Percentiles rank a stretch among this genome's conserved stretches.
These are phyloP conservation scores for Blastocystis sp. DNA, from an alignment of 352 stramenopile genomes.

Conservation along the genomic window DNA sequence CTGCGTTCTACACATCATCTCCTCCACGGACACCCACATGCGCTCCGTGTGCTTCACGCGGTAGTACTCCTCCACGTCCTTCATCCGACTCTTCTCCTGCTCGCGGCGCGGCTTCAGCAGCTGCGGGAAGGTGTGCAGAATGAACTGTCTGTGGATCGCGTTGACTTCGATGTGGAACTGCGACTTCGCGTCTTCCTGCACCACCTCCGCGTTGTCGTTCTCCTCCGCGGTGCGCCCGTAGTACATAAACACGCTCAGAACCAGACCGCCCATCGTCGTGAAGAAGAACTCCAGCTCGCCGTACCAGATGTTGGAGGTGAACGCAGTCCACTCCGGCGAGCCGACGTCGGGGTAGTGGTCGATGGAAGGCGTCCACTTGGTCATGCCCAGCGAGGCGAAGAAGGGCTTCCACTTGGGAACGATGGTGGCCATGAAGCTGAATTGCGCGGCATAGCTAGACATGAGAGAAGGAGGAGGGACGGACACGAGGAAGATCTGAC, in stretches of 20 bases:
- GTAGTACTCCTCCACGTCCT: slow-evolving; percentile 4
- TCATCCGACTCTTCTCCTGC: not conserved
- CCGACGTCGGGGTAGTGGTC: not conserved
- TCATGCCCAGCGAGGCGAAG: slow-evolving; percentile 24
- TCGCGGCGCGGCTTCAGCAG: slow-evolving; percentile 19
- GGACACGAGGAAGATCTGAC: slow-evolving; percentile 48
- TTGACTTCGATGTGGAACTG: slow-evolving; percentile 15
- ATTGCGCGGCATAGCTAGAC: slow-evolving; percentile 49
- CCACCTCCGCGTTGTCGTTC: not conserved
- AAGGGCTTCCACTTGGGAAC: not conserved
- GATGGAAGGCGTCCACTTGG: slow-evolving; percentile 27
- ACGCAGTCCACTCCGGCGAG: slow-evolving; percentile 13
- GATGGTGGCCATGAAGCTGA: slow-evolving; percentile 31
- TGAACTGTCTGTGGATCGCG: slow-evolving; percentile 33
- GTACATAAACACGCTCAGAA: slow-evolving; percentile 50
- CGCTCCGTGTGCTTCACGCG: slow-evolving; percentile 33
- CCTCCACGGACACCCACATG: not conserved
- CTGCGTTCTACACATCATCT: slow-evolving; percentile 3
- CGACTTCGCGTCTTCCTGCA: not conserved
- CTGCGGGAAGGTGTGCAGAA: not conserved
- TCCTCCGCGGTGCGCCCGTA: slow-evolving; percentile 62
- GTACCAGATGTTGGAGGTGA: slow-evolving; percentile 47
- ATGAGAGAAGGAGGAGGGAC: not conserved
- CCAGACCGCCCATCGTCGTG: slow-evolving; percentile 35
- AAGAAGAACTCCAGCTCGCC: slow-evolving; percentile 69